Conservation (phyloP, 225 moss, liverwort and hornwort genomes). For the Sphagnum tenellum region DNA sequence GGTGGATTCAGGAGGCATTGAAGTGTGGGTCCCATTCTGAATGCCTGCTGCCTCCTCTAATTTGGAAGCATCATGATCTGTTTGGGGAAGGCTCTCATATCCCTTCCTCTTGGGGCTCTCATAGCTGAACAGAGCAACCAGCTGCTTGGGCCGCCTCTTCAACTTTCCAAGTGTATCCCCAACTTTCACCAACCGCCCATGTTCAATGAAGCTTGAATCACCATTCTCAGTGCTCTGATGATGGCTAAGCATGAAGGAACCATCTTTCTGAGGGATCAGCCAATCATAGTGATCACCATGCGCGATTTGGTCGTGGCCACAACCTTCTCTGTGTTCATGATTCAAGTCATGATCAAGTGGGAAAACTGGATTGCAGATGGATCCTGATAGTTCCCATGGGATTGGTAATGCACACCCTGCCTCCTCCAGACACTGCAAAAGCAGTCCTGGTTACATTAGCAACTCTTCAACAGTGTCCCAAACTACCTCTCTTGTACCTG, state of each 20-base stretch:
- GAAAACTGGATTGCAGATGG: conserved; percentile 15
- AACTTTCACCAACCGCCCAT: conserved; percentile 33
- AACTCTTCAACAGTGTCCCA: no score
- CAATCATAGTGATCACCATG: conserved; percentile 57
- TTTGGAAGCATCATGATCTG: conserved; percentile 1
- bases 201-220: conserved; percentile 28
- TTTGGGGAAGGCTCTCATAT: conserved; percentile 18
- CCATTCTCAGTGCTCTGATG: conserved; percentile 26
- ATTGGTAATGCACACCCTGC: conserved; percentile 43
- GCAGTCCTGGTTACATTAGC: not conserved
- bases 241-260: conserved; percentile 44
- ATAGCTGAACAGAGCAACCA: conserved; percentile 37
- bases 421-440: conserved; percentile 37
- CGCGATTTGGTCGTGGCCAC: conserved; percentile 42
- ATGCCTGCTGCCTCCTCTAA: not conserved
- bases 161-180: conserved; percentile 30
- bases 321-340: conserved; percentile 21
- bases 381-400: conserved; percentile 14
- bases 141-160: conserved; percentile 32
- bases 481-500: no score
- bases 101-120: conserved; percentile 25
- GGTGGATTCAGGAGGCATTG: not conserved
- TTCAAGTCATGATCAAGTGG: conserved; percentile 9
- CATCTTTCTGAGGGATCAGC: conserved; percentile 34
- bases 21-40: not conserved